A percentile compares a stretch with the other conserved stretches of the same genome.
These are phyloP conservation scores for Cyberlindnera euphorbiiphila DNA, from an alignment of 805 yeast species.

Conservation along the genomic window DNA sequence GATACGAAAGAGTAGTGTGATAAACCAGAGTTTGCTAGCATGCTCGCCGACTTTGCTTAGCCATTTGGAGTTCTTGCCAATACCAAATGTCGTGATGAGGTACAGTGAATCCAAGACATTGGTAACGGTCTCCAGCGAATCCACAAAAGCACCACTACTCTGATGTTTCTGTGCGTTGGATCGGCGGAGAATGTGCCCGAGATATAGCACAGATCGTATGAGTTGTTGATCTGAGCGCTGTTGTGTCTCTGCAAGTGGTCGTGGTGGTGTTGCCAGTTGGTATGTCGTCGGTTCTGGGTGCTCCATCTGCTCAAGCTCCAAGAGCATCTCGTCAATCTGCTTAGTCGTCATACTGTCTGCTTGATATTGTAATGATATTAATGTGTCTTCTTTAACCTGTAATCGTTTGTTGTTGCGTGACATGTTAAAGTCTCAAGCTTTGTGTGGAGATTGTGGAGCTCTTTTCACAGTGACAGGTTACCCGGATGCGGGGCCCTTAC, in stretches of 20 bases:
- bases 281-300: slow-evolving; percentile 3
- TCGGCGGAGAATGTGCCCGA: slow-evolving; percentile 12
- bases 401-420: no score
- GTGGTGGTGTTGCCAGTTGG: slow-evolving; percentile 4
- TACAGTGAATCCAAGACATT: slow-evolving; percentile 21
- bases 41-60: slow-evolving; percentile 4
- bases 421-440: no score
- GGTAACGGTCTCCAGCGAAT: slow-evolving; percentile 19
- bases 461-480: no score
- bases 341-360: slow-evolving; percentile 1
- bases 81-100: slow-evolving; percentile 17
- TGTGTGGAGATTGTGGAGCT: no score
- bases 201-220: slow-evolving; percentile 15
- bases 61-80: slow-evolving; percentile 7
- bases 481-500: no score
- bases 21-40: slow-evolving; percentile 22
- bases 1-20: slow-evolving; percentile 16
- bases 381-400: background rate
- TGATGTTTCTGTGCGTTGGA: slow-evolving; percentile 4
- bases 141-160: slow-evolving; percentile 14
- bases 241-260: no score
- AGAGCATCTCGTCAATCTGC: slow-evolving; percentile 9
- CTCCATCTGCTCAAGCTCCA: slow-evolving; percentile 5
- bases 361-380: background rate
- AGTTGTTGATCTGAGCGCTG: slow-evolving; percentile 14